Evolutionary conservation across 305 asterid genomes (phyloP), one percentile per base, ranked within the genome.

Genomic region (Solanum aculeatissimum): DNA sequence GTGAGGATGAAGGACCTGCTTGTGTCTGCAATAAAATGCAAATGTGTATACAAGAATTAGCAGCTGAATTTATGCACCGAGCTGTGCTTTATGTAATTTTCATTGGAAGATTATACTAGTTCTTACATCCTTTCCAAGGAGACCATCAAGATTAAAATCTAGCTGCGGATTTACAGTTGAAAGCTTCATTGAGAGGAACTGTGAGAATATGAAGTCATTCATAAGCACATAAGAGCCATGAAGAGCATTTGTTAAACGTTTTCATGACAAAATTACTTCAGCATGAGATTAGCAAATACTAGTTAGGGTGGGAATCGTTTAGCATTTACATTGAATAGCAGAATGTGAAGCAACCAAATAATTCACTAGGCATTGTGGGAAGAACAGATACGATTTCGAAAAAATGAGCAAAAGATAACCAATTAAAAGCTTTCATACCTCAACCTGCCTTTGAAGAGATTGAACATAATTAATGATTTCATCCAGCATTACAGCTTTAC

Each of bases 171-270:
- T 91, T 72, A 97, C 98, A 8, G 99, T 92, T 29, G 99, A 95
- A 65, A 97, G 98, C 94, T 95, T 97, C 99, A 97, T 95, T 0
- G 98, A 95, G 66, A 97, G 91, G 91, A 97, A 97, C 99, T 97
- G 94, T 83, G 87, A 81, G 49, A 84, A 85, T 62, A 77, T 32
- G 9, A 75, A 49, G 58, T 9, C 16, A 47, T 74, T 72, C 57
- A 15, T 45, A 23, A 45, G 38, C 19, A 74, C 81, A 45, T 45
- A 72, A 23, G 58, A 72, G 57, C 80, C 3, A 13, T 43, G 55
- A 70, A 70, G 23, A 18, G 1, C 49, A 35, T 71, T 40, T 71
- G 35, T 71, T 42, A 3, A 43, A 72, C 38, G 43, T 43, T 40
- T n/a, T 42, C 13, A 43, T 21, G 16, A 23, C 79, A 71, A 70